Percentiles rank a stretch among this genome's conserved stretches.
Evolutionary conservation across 2,329 filamentous ascomycete species (phyloP).

Genomic region (Tolypocladium ophioglossoides): DNA sequence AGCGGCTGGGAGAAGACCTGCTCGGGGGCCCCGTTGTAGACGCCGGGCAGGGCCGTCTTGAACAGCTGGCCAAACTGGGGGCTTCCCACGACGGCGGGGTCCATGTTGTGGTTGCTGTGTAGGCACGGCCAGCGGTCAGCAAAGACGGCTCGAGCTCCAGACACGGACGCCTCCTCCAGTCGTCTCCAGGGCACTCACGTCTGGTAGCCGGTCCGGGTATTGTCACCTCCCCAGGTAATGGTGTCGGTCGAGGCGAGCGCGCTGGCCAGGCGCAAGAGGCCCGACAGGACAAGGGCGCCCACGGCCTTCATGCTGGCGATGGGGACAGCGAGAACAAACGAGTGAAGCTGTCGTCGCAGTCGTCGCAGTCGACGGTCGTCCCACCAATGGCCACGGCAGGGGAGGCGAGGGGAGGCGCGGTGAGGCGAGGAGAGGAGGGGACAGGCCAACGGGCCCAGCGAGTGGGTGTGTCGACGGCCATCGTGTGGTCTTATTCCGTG

Average conservation of each 20-base stretch:
- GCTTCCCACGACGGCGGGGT: constrained; percentile 45
- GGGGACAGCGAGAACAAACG: not conserved
- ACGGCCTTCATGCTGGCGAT: constrained; percentile 13
- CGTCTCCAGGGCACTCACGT: constrained; percentile 24
- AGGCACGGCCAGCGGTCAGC: not conserved
- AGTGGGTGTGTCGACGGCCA: not conserved
- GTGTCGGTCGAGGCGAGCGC: constrained; percentile 38
- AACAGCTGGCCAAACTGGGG: constrained; percentile 45
- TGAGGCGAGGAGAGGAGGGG: not conserved
- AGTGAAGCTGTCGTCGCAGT: not conserved
- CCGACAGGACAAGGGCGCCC: constrained; percentile 17
- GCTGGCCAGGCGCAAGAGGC: constrained; percentile 20
- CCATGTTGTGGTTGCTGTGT: constrained; percentile 49
- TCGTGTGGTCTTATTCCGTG: not conserved
- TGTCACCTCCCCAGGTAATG: constrained; percentile 50
- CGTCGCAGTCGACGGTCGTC: not conserved
- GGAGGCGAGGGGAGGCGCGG: not conserved
- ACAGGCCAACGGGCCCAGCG: not conserved
- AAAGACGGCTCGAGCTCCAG: not conserved
- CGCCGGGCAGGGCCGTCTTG: constrained; percentile 38
- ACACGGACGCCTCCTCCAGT: not conserved
- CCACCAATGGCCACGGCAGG: not conserved
- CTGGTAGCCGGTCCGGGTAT: constrained; percentile 41
- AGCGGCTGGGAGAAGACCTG: constrained; percentile 42
- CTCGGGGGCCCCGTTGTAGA: constrained; percentile 37